These are phyloP conservation scores for Penicillium sclerotigenum DNA, from an alignment of 2,329 filamentous ascomycete species.

Conservation along the genomic window DNA sequence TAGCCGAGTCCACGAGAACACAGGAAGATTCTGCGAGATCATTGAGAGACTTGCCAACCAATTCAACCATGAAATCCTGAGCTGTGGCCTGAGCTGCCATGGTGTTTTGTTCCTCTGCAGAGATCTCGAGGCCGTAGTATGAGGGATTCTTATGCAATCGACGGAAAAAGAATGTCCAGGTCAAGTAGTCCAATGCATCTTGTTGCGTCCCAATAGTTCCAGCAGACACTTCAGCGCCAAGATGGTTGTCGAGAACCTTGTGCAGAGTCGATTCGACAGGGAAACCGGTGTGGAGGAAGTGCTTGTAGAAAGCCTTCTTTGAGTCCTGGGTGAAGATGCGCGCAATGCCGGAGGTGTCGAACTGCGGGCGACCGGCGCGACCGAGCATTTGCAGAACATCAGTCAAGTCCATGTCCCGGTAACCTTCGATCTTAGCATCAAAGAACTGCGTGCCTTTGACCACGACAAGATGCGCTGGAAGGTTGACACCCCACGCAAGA, in stretches of 20 bases:
- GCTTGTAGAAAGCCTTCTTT: constrained; percentile 99
- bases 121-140: constrained; percentile 94
- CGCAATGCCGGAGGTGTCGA: constrained; percentile 92
- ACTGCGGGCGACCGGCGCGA: constrained; percentile 90
- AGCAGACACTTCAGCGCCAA: constrained; percentile 90
- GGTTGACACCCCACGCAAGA: constrained; percentile 94
- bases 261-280: constrained; percentile 95
- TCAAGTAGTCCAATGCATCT: constrained; percentile 94
- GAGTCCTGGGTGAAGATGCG: constrained; percentile 96
- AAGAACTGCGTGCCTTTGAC: constrained; percentile 99
- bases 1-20: constrained; percentile 70
- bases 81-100: constrained; percentile 79
- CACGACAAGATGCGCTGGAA: constrained; percentile 93
- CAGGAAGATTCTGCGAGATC: constrained; percentile 84
- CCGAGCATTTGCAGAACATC: constrained; percentile 98
- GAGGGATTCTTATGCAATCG: constrained; percentile 96
- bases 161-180: constrained; percentile 99
- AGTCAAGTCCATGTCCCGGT: constrained; percentile 98
- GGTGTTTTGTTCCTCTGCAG: constrained; percentile 86
- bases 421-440: constrained; percentile 94
- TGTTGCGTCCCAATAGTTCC: constrained; percentile 92
- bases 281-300: constrained; percentile 96
- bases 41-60: constrained; percentile 81
- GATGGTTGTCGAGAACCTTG: constrained; percentile 94
- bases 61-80: constrained; percentile 89